Percentiles rank a stretch among this genome's conserved stretches.
phyloP scores from a whole-genome alignment of 2,329 filamentous ascomycete genomes.

The Aspergillus brunneoviolaceus region DNA sequence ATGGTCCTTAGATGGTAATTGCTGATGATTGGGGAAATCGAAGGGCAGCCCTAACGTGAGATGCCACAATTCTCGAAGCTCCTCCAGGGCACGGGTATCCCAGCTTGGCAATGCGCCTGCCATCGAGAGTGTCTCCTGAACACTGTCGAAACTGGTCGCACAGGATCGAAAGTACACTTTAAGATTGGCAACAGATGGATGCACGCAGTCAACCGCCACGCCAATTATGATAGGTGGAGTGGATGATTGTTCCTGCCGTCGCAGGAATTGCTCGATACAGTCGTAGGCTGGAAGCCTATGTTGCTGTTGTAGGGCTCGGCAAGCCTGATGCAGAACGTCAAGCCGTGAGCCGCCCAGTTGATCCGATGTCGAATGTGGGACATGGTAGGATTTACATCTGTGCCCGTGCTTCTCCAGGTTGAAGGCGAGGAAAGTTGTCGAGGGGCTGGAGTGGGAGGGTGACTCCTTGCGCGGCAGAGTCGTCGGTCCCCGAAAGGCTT shows the following conservation, averaged over 20 bases:
- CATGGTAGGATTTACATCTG: neutral
- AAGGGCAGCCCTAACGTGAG: neutral
- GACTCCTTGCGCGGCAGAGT: neutral
- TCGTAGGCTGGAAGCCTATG: neutral
- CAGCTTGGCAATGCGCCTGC: neutral
- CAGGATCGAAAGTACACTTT: neutral
- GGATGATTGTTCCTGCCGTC: neutral
- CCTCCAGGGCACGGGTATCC: neutral
- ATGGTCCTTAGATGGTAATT: neutral
- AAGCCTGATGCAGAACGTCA: neutral
- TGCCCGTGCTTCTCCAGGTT: neutral
- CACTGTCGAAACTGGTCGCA: neutral
- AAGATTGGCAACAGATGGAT: neutral
- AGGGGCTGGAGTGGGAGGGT: neutral
- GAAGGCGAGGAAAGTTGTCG: neutral
- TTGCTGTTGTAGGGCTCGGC: neutral
- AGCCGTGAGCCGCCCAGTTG: neutral
- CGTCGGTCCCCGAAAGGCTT: neutral
- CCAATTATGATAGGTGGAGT: neutral
- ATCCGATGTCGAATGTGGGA: neutral
- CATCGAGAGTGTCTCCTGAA: neutral
- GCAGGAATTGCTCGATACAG: neutral
- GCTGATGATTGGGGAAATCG: neutral
- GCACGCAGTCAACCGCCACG: neutral
- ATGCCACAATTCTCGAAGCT: constrained; percentile 4